Base-by-base conservation (phyloP, 2,329 filamentous ascomycete species). In the Tolypocladium nubicola region DNA sequence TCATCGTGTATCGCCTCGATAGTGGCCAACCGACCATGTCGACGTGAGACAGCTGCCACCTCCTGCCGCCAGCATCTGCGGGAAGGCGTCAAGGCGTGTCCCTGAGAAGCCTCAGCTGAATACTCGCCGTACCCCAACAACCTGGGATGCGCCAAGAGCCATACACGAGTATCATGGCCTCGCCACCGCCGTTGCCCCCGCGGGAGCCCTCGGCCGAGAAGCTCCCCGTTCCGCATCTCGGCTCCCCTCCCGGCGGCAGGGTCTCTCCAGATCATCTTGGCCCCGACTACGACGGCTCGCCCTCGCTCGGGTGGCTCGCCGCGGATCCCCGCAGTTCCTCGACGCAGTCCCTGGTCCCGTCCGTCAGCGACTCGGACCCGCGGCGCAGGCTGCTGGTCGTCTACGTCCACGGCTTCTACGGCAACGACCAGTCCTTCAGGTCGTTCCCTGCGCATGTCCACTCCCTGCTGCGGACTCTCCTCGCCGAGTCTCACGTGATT, bases 351-450 rank as follows among this genome's bases (percentile, higher is more conserved):
- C 67, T 77, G 39, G 63, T 66, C 49, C 68, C 74, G 7, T 60
- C 64, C 7, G 50, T 59, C 26, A 9, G 6, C 23, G 59, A 61
- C 19, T 58, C 58, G 19, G 59, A 64, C 43, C 69, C 64, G 59
- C 75, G 77, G 50, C 78, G 83, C 60, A 82, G 77, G 33, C 76
- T 97, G 30, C 79, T 97, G 1, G 69, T 96, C 26, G 76, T 96
- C 56, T 96, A 91, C 68, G 85, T 96, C 57, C 92, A 96, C 74
- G 91, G 92, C 60, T 96, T 95, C 73, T 87, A 94, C 79, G 91
- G 92, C 55, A 87, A 89, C 59, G 89, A 94, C 70, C 87, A 88
- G 38, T 95, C 89, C 58, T 97, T 97, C 68, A 83, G 86, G 60
- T 89, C 87, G 50, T 96, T 97, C 64, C 92, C 92, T 0, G 88